phyloP scores from a whole-genome alignment of 345 rosid genomes.

The Erucastrum elatum region DNA sequence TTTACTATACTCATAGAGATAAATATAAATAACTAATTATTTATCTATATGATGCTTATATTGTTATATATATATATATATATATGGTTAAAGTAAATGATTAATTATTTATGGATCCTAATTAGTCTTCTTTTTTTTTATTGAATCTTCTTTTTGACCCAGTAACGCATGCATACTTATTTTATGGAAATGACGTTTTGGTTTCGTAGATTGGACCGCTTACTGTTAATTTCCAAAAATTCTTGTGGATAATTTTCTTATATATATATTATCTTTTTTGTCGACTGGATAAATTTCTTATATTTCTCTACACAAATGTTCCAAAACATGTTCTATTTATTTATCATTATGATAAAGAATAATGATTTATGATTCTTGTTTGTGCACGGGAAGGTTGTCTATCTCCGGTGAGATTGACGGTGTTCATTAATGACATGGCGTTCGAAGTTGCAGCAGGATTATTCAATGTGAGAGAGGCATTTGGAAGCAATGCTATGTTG shows the following conservation, averaged over 20 bases:
- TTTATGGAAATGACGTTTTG: conserved; percentile 26
- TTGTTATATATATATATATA: too few species aligned
- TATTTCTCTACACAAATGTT: not conserved
- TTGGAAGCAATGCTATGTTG: conserved; percentile 73
- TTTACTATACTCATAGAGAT: too few species aligned
- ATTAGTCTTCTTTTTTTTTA: not conserved
- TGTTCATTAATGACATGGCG: conserved; percentile 81
- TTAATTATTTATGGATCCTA: not conserved
- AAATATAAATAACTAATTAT: too few species aligned
- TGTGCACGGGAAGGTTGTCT: not conserved
- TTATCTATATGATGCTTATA: too few species aligned
- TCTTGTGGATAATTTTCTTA: not conserved
- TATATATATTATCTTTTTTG: too few species aligned
- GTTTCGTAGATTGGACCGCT: conserved; percentile 22
- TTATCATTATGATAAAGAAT: not conserved
- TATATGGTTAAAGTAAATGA: too few species aligned
- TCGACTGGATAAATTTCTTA: not conserved
- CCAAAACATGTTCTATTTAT: not conserved
- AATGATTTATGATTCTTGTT: not conserved
- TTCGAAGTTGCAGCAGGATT: conserved; percentile 64
- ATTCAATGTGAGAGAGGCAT: conserved; percentile 72
- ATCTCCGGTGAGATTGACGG: conserved; percentile 44
- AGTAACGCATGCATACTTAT: conserved; percentile 36
- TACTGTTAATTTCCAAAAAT: not conserved
- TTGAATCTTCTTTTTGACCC: not conserved